These are phyloP conservation scores for Serendipita sp. DNA, from an alignment of 768 basidiomycete species.

Conservation along the genomic window DNA sequence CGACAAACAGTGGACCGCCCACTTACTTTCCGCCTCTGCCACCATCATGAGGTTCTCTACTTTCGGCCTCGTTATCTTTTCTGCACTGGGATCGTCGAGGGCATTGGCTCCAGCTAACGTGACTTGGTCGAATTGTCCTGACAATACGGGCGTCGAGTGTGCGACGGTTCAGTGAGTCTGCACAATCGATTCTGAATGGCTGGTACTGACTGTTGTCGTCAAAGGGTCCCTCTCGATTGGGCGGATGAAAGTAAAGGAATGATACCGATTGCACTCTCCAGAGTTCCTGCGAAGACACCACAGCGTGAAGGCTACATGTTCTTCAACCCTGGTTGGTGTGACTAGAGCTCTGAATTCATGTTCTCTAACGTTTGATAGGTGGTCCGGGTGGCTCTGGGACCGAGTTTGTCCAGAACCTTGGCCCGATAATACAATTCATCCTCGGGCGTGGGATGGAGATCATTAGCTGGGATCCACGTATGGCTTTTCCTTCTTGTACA, in stretches of 20 bases:
- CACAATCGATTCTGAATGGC: background rate
- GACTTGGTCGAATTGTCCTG: background rate
- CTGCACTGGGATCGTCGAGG: background rate
- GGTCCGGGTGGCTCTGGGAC: background rate
- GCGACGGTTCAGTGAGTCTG: background rate
- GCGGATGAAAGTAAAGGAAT: background rate
- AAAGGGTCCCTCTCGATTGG: background rate
- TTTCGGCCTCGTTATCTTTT: background rate
- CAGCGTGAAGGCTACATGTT: background rate
- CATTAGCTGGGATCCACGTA: background rate
- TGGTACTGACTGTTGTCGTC: background rate
- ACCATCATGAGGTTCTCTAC: background rate
- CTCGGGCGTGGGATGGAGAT: background rate
- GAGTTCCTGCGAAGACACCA: background rate
- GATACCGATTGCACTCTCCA: background rate
- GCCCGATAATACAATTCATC: background rate
- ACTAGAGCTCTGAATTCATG: background rate
- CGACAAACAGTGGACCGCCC: background rate
- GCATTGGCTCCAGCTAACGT: background rate
- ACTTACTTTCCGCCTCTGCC: background rate
- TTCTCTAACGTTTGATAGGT: background rate
- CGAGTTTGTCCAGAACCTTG: background rate
- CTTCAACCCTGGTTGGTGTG: background rate
- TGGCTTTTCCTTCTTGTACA: background rate
- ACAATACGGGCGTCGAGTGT: background rate